Percentiles rank a stretch among this genome's conserved stretches.
phyloP scores from a whole-genome alignment of 2,329 filamentous ascomycete species.

The Ophiostoma sp. region DNA sequence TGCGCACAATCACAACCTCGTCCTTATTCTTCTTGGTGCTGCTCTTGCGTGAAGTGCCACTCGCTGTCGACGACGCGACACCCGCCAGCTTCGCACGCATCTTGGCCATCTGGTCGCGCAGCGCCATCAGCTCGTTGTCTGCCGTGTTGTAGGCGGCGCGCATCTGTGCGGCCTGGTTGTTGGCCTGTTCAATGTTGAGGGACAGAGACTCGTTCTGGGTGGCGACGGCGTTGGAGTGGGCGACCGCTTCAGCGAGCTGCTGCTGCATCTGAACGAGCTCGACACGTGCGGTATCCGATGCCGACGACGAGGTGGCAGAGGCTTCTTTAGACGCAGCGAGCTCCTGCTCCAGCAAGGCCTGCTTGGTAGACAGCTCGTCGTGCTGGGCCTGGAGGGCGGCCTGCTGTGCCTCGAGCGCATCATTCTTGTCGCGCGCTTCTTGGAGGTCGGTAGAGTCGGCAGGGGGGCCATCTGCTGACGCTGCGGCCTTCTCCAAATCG shows the following conservation, averaged over 20 bases:
- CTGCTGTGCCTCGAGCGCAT: background rate
- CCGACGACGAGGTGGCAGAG: background rate
- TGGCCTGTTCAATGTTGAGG: background rate
- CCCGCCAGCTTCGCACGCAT: slow-evolving; percentile 21
- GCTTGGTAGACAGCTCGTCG: slow-evolving; percentile 15
- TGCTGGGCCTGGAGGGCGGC: slow-evolving; percentile 16
- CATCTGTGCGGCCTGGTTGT: slow-evolving; percentile 15
- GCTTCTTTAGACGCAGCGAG: background rate
- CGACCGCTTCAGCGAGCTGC: background rate
- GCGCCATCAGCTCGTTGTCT: slow-evolving; percentile 20
- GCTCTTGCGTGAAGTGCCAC: background rate
- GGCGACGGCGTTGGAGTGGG: background rate
- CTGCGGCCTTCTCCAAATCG: background rate
- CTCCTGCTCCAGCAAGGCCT: slow-evolving; percentile 12
- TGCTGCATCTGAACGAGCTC: background rate
- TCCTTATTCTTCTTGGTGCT: slow-evolving; percentile 25
- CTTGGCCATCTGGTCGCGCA: slow-evolving; percentile 25
- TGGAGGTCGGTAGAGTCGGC: background rate
- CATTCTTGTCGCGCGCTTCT: background rate
- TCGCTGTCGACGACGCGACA: background rate
- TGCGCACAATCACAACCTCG: slow-evolving; percentile 27
- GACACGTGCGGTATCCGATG: background rate
- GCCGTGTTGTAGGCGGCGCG: slow-evolving; percentile 16
- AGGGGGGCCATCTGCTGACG: background rate
- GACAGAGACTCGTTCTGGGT: background rate